phyloP scores from a whole-genome alignment of 139 green algal species.

The Dunaliella sp. region DNA sequence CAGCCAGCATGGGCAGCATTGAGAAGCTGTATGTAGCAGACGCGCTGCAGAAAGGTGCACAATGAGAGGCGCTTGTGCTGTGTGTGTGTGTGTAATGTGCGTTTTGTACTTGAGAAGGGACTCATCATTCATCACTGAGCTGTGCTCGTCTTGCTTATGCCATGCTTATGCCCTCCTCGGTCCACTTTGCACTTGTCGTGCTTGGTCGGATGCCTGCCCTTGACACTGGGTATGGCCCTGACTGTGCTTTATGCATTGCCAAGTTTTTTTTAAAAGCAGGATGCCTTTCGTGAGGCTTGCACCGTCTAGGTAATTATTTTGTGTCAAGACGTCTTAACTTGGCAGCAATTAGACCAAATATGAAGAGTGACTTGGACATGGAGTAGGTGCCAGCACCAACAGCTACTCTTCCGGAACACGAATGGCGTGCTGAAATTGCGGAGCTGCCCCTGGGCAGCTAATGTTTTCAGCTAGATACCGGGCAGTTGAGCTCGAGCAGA shows the following conservation, averaged over 20 bases:
- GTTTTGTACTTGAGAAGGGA: no score
- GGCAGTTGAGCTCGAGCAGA: background rate
- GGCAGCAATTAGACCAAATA: background rate
- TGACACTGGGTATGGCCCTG: no score
- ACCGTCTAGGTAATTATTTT: background rate
- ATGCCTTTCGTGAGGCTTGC: background rate
- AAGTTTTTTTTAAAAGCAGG: background rate
- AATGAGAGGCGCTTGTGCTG: no score
- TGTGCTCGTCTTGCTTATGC: no score
- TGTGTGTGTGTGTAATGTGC: no score
- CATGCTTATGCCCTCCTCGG: no score
- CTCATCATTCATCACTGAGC: no score
- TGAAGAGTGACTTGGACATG: background rate
- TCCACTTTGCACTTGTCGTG: background rate
- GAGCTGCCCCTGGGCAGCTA: no score
- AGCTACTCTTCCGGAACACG: no score
- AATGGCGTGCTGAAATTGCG: no score
- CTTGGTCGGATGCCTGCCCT: background rate
- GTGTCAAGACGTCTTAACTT: background rate
- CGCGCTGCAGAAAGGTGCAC: slow-evolving; percentile 49
- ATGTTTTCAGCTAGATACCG: background rate
- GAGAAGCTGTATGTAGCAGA: slow-evolving; percentile 75
- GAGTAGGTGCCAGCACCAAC: no score
- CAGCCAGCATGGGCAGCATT: slow-evolving; percentile 44
- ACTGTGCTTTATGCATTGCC: background rate